These are phyloP conservation scores for Echinochloa phyllopogon DNA, from an alignment of 176 grass and related monocot genomes.

Conservation along the genomic window DNA sequence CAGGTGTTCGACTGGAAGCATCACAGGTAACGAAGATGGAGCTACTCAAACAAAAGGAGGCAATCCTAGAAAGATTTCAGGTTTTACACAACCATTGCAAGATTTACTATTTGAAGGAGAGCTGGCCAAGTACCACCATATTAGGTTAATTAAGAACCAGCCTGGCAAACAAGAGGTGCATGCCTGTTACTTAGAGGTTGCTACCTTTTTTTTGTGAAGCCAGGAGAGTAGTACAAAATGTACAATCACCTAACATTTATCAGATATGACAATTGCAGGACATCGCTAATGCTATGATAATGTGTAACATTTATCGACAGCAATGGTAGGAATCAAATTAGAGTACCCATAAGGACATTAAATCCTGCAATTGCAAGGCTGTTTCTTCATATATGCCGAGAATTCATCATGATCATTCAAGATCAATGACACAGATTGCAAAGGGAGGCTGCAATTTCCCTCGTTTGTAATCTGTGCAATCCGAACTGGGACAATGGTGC, in stretches of 20 bases:
- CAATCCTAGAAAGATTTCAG: background rate
- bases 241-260: background rate
- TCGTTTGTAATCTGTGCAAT: background rate
- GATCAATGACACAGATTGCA: background rate
- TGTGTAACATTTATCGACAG: background rate
- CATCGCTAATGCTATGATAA: background rate
- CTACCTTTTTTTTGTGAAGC: slow-evolving; percentile 1
- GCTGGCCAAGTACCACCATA: background rate
- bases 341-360: background rate
- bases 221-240: background rate
- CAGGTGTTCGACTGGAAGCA: background rate
- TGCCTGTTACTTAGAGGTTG: background rate
- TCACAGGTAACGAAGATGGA: background rate
- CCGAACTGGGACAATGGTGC: background rate
- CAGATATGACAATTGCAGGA: slow-evolving; percentile 23
- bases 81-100: background rate
- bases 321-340: slow-evolving; percentile 20
- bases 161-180: background rate
- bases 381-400: background rate
- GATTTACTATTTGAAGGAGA: background rate
- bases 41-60: slow-evolving; percentile 12
- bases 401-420: background rate
- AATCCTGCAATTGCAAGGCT: background rate
- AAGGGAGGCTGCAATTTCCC: background rate
- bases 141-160: slow-evolving; percentile 9